phyloP scores from a whole-genome alignment of 2,329 filamentous ascomycete species.

The Bipolaris gigantea region DNA sequence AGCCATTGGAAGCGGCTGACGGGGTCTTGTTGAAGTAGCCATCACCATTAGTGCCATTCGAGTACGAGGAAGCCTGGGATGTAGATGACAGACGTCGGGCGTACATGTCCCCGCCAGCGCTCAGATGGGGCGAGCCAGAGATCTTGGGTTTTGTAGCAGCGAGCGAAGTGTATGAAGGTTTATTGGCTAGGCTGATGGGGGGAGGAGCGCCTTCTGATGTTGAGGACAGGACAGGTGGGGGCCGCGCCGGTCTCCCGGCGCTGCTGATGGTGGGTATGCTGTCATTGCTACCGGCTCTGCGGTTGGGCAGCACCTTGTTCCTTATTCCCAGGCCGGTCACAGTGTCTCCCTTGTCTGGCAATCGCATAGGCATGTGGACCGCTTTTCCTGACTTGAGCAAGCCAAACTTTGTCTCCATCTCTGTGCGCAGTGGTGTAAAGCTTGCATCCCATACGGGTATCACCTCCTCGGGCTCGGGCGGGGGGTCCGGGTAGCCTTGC shows the following conservation, averaged over 20 bases:
- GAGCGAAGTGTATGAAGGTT: conserved; percentile 41
- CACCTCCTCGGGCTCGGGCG: conserved; percentile 72
- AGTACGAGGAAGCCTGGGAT: conserved; percentile 36
- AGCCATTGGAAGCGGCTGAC: conserved; percentile 38
- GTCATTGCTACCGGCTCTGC: conserved; percentile 40
- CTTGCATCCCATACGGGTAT: conserved; percentile 65
- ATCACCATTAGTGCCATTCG: conserved; percentile 32
- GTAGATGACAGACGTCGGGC: conserved; percentile 37
- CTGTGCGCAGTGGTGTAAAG: conserved; percentile 65
- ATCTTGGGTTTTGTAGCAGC: conserved; percentile 40
- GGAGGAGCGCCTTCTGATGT: conserved; percentile 34
- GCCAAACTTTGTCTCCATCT: conserved; percentile 65
- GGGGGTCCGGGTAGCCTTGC: conserved; percentile 68
- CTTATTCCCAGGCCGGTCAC: conserved; percentile 53
- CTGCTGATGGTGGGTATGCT: conserved; percentile 35
- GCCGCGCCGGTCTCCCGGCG: conserved; percentile 30
- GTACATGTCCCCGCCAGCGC: conserved; percentile 36
- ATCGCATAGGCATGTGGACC: conserved; percentile 58
- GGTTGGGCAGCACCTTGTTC: conserved; percentile 46
- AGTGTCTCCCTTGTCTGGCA: conserved; percentile 51
- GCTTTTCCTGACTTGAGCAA: conserved; percentile 69
- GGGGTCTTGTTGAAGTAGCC: conserved; percentile 50
- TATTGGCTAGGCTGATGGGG: conserved; percentile 36
- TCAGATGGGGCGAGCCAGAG: conserved; percentile 39
- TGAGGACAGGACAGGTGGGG: conserved; percentile 29